Evolutionary conservation across 2,329 filamentous ascomycete species (phyloP).

Genomic region (Thelonectria blattea): DNA sequence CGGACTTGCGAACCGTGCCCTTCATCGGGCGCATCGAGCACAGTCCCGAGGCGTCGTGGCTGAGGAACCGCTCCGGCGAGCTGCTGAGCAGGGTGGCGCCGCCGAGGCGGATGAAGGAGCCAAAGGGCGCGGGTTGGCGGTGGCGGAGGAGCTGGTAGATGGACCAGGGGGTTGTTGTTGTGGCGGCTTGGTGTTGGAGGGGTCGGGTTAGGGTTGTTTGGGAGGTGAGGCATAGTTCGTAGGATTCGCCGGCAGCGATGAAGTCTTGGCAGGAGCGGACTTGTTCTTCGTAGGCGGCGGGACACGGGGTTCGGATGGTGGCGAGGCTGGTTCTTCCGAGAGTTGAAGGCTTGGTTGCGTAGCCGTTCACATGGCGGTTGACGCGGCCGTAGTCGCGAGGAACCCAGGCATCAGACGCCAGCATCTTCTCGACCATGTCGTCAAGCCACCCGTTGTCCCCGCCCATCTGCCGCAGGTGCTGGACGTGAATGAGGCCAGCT

Average conservation of each 20-base stretch:
- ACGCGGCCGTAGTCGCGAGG: constrained; percentile 1
- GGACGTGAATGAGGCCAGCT: constrained; percentile 66
- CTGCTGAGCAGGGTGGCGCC: constrained; percentile 76
- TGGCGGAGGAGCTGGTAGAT: constrained; percentile 74
- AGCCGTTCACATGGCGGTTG: constrained; percentile 7
- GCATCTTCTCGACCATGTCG: constrained; percentile 38
- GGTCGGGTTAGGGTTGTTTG: constrained; percentile 68
- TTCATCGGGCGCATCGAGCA: constrained; percentile 94
- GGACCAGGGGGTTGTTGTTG: constrained; percentile 71
- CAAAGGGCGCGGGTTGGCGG: constrained; percentile 83
- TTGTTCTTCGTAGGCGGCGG: constrained; percentile 65
- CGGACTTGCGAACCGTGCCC: constrained; percentile 85
- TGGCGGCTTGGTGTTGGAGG: constrained; percentile 20
- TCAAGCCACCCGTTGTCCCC: constrained; percentile 44
- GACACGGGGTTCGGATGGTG: constrained; percentile 49
- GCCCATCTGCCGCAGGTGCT: constrained; percentile 48
- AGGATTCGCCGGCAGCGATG: constrained; percentile 80
- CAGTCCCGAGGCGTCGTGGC: constrained; percentile 55
- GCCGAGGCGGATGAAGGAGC: constrained; percentile 78
- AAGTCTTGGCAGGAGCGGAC: constrained; percentile 73
- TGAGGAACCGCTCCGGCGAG: constrained; percentile 89
- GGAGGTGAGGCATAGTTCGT: constrained; percentile 83
- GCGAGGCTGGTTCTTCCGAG: neutral
- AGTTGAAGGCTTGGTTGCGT: neutral
- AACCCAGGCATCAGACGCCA: constrained; percentile 42